These are phyloP conservation scores for Trichoderma asperelloides DNA, from an alignment of 495 filamentous ascomycete genomes.

Conservation along the genomic window DNA sequence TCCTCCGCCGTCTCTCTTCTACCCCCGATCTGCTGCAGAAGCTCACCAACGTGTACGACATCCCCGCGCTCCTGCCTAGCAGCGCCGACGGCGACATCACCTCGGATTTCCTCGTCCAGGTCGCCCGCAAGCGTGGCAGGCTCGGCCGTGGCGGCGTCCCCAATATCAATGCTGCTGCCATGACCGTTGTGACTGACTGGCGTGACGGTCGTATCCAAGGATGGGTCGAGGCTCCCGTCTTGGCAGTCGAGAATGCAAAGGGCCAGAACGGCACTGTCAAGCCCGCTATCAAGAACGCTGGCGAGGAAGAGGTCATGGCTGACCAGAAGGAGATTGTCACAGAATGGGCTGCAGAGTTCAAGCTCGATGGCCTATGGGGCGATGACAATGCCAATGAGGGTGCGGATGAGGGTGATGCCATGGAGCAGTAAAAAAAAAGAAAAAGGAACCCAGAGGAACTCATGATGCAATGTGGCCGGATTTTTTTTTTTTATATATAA, in stretches of 20 bases:
- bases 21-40: slow-evolving; percentile 63
- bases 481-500: neutral
- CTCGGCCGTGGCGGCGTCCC: slow-evolving; percentile 86
- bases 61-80: slow-evolving; percentile 63
- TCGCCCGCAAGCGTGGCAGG: slow-evolving; percentile 83
- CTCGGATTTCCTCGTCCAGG: slow-evolving; percentile 89
- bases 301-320: slow-evolving; percentile 30
- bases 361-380: slow-evolving; percentile 89
- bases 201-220: slow-evolving; percentile 90
- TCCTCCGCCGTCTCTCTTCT: slow-evolving; percentile 66
- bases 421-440: slow-evolving; percentile 21
- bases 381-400: slow-evolving; percentile 28
- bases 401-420: slow-evolving; percentile 18
- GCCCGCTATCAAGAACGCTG: slow-evolving; percentile 23
- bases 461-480: neutral
- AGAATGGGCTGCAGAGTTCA: slow-evolving; percentile 93
- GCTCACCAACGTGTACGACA: slow-evolving; percentile 70
- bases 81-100: slow-evolving; percentile 59
- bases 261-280: slow-evolving; percentile 17
- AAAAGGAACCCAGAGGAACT: neutral
- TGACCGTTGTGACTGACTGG: slow-evolving; percentile 92
- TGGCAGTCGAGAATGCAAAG: slow-evolving; percentile 41
- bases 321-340: slow-evolving; percentile 83
- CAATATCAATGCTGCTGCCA: slow-evolving; percentile 78
- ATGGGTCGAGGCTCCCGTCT: slow-evolving; percentile 69